Conservation (phyloP, 306 rosid genomes). For the Cajanus cajan region DNA sequence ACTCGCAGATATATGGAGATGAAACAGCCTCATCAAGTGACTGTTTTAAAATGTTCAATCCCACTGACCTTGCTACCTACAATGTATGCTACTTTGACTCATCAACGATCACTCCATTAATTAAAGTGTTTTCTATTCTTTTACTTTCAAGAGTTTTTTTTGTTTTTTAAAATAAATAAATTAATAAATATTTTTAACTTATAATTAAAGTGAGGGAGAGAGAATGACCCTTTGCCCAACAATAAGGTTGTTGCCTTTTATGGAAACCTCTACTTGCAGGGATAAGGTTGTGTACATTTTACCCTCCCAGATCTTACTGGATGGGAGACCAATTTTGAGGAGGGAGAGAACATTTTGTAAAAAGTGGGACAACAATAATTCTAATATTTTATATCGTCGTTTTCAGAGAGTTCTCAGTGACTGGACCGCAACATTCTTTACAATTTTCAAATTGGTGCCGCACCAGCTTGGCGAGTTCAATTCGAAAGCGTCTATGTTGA, state of each 20-base stretch:
- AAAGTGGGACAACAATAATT: not conserved
- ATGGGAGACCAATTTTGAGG: slow-evolving; percentile 7
- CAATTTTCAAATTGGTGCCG: slow-evolving; percentile 78
- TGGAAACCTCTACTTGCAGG: not conserved
- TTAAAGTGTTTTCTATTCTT: not conserved
- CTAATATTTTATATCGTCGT: slow-evolving; percentile 25
- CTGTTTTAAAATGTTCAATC: slow-evolving; percentile 98
- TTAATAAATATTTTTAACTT: not conserved
- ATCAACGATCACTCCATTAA: slow-evolving; percentile 9
- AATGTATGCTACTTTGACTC: slow-evolving; percentile 51
- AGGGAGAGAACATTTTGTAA: not conserved
- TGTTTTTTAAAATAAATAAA: not conserved
- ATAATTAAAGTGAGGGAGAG: slow-evolving; percentile 8
- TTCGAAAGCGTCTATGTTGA: slow-evolving; percentile 39
- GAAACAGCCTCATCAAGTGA: slow-evolving; percentile 71
- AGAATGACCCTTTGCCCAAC: not conserved
- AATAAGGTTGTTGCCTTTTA: not conserved
- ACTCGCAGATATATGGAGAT: slow-evolving; percentile 85
- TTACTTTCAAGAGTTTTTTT: not conserved
- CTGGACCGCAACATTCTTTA: slow-evolving; percentile 93
- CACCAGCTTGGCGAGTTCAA: slow-evolving; percentile 45
- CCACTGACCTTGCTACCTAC: slow-evolving; percentile 63
- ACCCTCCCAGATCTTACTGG: not conserved
- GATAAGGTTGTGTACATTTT: not conserved
- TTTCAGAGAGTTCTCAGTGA: slow-evolving; percentile 84